Evolutionary conservation across 768 basidiomycete species (phyloP).

Genomic region (Obba rivulosa): DNA sequence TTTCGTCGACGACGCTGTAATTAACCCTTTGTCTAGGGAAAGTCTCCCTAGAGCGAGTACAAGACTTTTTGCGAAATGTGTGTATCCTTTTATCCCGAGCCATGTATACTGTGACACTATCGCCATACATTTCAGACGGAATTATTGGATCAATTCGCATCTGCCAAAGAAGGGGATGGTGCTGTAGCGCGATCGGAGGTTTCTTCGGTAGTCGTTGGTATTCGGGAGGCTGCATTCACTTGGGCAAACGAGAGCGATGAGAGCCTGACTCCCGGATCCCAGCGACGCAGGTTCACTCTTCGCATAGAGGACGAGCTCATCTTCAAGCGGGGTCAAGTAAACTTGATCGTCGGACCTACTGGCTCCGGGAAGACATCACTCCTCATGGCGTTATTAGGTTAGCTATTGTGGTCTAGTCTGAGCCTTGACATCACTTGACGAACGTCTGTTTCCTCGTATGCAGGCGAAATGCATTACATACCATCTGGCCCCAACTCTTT

Average conservation of each 20-base stretch:
- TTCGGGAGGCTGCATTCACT: no score
- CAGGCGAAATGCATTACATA: slow-evolving; percentile 60
- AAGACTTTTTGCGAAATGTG: slow-evolving; percentile 38
- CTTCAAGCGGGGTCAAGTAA: no score
- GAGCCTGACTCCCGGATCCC: no score
- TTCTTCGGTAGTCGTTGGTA: no score
- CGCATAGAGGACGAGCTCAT: no score
- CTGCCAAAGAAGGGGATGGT: slow-evolving; percentile 9
- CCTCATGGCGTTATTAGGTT: slow-evolving; percentile 57
- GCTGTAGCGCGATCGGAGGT: slow-evolving; percentile 43
- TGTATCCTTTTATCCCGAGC: not conserved
- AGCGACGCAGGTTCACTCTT: no score
- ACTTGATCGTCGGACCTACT: no score
- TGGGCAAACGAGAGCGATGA: no score
- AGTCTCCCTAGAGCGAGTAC: slow-evolving; percentile 60
- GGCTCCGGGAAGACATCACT: no score
- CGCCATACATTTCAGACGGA: slow-evolving; percentile 34
- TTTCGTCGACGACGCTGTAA: not conserved
- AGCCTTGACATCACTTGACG: not conserved
- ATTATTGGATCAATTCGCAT: slow-evolving; percentile 37
- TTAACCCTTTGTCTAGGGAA: slow-evolving; percentile 31
- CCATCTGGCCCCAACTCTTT: no score
- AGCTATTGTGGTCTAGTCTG: not conserved
- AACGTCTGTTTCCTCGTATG: not conserved
- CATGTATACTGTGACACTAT: not conserved